phyloP scores from a whole-genome alignment of 176 grass and related monocot genomes.

The Otatea glauca region DNA sequence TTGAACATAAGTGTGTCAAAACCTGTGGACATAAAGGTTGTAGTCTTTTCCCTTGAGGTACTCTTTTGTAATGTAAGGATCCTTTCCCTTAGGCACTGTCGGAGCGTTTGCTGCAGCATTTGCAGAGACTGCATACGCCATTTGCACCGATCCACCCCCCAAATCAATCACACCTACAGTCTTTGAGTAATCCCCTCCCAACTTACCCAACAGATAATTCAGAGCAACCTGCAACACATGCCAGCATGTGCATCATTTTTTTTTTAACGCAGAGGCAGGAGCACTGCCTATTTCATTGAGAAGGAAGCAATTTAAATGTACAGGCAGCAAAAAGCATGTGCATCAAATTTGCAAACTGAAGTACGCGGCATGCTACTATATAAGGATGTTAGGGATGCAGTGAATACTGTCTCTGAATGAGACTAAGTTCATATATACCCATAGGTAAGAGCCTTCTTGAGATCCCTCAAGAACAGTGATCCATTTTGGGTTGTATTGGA shows the following conservation, averaged over 20 bases:
- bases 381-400: not conserved
- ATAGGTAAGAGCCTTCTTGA: slow-evolving; percentile 54
- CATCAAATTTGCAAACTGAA: not conserved
- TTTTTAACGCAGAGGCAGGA: too few species aligned
- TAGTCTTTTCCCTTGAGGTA: slow-evolving; percentile 39
- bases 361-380: too few species aligned
- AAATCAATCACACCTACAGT: slow-evolving; percentile 49
- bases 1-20: not conserved
- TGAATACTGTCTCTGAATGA: not conserved
- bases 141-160: slow-evolving; percentile 55
- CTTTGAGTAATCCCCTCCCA: slow-evolving; percentile 50
- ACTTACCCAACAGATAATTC: slow-evolving; percentile 49
- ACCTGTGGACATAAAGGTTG: slow-evolving; percentile 57
- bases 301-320: too few species aligned
- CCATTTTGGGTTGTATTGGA: slow-evolving; percentile 36
- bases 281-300: too few species aligned
- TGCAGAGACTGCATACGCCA: slow-evolving; percentile 55
- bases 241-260: not conserved
- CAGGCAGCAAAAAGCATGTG: too few species aligned
- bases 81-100: not conserved
- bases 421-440: slow-evolving; percentile 25
- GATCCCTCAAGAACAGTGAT: slow-evolving; percentile 45
- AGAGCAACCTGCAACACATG: slow-evolving; percentile 44
- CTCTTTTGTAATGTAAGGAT: slow-evolving; percentile 43
- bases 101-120: slow-evolving; percentile 48